Evolutionary conservation across 1,139 yeast species (phyloP).

Genomic region (Kodamaea ohmeri): DNA sequence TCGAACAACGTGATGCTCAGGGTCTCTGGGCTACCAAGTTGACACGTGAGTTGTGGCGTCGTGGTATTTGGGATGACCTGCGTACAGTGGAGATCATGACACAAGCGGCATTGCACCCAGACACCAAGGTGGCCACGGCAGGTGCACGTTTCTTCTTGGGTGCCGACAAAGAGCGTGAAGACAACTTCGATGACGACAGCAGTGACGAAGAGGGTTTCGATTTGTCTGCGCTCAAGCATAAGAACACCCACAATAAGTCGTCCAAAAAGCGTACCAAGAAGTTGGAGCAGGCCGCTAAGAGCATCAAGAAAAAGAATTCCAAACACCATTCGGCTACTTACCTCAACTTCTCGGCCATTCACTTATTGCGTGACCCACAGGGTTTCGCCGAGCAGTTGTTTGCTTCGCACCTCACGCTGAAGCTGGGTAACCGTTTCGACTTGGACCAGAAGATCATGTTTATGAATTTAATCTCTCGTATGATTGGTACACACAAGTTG

Average conservation of each 20-base stretch:
- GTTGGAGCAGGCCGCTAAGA: constrained; percentile 67
- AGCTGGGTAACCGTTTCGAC: constrained; percentile 63
- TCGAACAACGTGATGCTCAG: constrained; percentile 73
- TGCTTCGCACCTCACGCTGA: constrained; percentile 66
- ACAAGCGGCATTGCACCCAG: constrained; percentile 87
- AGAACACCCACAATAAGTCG: constrained; percentile 79
- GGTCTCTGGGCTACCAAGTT: constrained; percentile 97
- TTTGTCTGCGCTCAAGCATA: constrained; percentile 69
- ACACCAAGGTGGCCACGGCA: constrained; percentile 81
- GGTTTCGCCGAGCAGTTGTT: constrained; percentile 90
- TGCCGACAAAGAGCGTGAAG: constrained; percentile 94
- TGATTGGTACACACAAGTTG: constrained; percentile 92
- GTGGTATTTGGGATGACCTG: constrained; percentile 98
- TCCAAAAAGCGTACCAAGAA: constrained; percentile 76
- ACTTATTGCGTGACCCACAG: constrained; percentile 91
- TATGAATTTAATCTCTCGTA: constrained; percentile 80
- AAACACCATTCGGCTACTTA: constrained; percentile 62
- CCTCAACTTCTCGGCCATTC: constrained; percentile 91
- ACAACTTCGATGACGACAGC: constrained; percentile 66
- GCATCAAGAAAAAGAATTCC: constrained; percentile 55
- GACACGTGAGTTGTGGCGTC: constrained; percentile 93
- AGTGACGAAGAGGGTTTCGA: constrained; percentile 74
- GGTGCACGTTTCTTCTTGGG: constrained; percentile 91
- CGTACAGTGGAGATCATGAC: constrained; percentile 96
- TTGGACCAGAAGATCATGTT: constrained; percentile 87